A percentile compares a stretch with the other conserved stretches of the same genome.
These are phyloP conservation scores for Candida sp. DNA, from an alignment of 1,139 yeast genomes.

Conservation along the genomic window DNA sequence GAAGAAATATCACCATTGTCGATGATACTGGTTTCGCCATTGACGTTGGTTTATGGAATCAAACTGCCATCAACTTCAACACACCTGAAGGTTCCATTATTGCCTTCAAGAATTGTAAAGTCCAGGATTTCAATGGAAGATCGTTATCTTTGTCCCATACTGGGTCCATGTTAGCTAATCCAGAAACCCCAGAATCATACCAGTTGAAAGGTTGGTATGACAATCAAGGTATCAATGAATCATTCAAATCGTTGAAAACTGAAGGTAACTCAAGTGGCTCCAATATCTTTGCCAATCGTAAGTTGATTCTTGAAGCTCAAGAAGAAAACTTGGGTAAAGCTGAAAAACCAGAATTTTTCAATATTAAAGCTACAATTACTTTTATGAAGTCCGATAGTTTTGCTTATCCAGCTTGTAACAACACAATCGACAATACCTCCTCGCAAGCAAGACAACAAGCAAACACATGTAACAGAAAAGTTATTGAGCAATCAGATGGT, in stretches of 20 bases:
- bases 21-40: slow-evolving; percentile 81
- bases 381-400: slow-evolving; percentile 72
- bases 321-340: slow-evolving; percentile 68
- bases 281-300: slow-evolving; percentile 48
- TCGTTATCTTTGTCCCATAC: slow-evolving; percentile 78
- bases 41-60: slow-evolving; percentile 87
- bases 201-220: slow-evolving; percentile 95
- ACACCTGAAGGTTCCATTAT: slow-evolving; percentile 81
- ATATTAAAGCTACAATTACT: slow-evolving; percentile 69
- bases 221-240: slow-evolving; percentile 62
- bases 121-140: slow-evolving; percentile 87
- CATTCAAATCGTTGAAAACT: slow-evolving; percentile 58
- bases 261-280: slow-evolving; percentile 21
- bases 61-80: slow-evolving; percentile 73
- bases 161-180: slow-evolving; percentile 73
- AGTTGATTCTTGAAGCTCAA: slow-evolving; percentile 64
- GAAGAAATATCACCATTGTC: slow-evolving; percentile 84
- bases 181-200: slow-evolving; percentile 87
- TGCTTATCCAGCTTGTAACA: slow-evolving; percentile 88
- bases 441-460: slow-evolving; percentile 13
- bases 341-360: slow-evolving; percentile 77
- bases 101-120: slow-evolving; percentile 88
- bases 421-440: slow-evolving; percentile 17
- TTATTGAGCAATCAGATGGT: slow-evolving; percentile 66
- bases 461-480: slow-evolving; percentile 75